Conservation (phyloP, 139 green algal species). For the Axilococcus clingmanii region DNA sequence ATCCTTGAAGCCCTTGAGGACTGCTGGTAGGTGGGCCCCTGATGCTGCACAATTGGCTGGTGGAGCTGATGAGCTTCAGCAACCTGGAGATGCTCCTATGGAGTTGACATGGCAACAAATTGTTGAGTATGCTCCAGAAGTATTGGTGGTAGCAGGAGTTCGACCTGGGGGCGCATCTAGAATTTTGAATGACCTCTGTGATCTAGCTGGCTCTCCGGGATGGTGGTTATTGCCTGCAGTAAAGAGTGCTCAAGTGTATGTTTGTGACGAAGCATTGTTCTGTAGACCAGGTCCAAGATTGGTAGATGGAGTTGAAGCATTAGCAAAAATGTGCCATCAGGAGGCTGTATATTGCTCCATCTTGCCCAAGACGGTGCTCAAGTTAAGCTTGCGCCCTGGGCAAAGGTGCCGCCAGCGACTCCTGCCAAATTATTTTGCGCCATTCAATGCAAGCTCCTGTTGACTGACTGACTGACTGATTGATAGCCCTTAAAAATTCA, state of each 20-base stretch:
- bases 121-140: conserved; percentile 52
- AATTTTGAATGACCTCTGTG: conserved; percentile 25
- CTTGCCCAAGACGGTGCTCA: conserved; percentile 36
- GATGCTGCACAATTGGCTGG: conserved; percentile 52
- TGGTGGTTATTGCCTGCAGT: conserved; percentile 87
- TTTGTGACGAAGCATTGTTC: conserved; percentile 52
- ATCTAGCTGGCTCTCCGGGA: conserved; percentile 63
- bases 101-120: conserved; percentile 42
- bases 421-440: conserved; percentile 62
- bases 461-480: too few species aligned
- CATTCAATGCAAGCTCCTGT: too few species aligned
- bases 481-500: not conserved
- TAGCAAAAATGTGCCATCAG: conserved; percentile 65
- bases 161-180: not conserved
- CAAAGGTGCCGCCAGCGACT: conserved; percentile 62
- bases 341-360: conserved; percentile 29
- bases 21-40: conserved; percentile 38
- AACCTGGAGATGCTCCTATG: conserved; percentile 29
- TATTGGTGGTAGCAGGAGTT: conserved; percentile 41
- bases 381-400: conserved; percentile 61
- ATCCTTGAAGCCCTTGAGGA: conserved; percentile 28
- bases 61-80: conserved; percentile 3
- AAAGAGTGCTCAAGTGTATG: conserved; percentile 55
- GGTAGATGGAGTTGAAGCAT: conserved; percentile 75
- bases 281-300: conserved; percentile 59